Base-by-base conservation (phyloP, 495 filamentous ascomycete genomes). In the Penicillium fimorum region DNA sequence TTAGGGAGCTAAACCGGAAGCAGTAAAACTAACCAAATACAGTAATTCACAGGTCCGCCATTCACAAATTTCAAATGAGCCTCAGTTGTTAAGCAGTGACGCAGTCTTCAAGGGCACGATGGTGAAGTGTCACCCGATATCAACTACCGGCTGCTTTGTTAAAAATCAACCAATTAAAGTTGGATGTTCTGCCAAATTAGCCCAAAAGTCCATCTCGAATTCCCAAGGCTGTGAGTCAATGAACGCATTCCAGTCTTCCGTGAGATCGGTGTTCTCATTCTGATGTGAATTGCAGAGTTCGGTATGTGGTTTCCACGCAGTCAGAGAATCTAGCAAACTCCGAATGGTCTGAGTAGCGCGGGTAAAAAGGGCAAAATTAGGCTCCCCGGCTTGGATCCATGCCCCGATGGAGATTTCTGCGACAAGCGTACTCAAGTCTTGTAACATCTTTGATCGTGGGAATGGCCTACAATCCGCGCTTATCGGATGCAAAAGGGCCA, bases 381-480 rank as follows among this genome's bases (percentile, higher is more conserved):
- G 71, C 37, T 75, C 71, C 71, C 63, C 68, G 0, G 53, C 55
- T 38, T 52, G 59, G 10, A 75, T 62, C 18, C 71, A 59, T 11
- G 68, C 61, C 10, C 71, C 72, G 22, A 64, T 64, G 27, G 70
- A 57, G 5, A 74, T 60, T 49, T 74, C 71, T 2, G 68, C 72
- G 0, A 71, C 72, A 12, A 75, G 69, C 10, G 71, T 66, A 40
- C 59, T 71, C 8, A 75, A 57, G 38, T 70, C 63, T 32, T 66
- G 72, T 0, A 74, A 35, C 5, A 64, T 59, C 35, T 66, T 71
- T 5, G 66, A 63, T 3, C 62, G 58, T 2, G 66, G 56, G 8
- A 63, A 41, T 35, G 51, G 53, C 4, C 51, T 46, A 30, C 54
- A 15, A 15, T 58, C 35, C 35, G n/a, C 12, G 35, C 35, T n/a